phyloP scores from a whole-genome alignment of 2,329 filamentous ascomycete species.

The Neophaeococcomyces mojaviensis region DNA sequence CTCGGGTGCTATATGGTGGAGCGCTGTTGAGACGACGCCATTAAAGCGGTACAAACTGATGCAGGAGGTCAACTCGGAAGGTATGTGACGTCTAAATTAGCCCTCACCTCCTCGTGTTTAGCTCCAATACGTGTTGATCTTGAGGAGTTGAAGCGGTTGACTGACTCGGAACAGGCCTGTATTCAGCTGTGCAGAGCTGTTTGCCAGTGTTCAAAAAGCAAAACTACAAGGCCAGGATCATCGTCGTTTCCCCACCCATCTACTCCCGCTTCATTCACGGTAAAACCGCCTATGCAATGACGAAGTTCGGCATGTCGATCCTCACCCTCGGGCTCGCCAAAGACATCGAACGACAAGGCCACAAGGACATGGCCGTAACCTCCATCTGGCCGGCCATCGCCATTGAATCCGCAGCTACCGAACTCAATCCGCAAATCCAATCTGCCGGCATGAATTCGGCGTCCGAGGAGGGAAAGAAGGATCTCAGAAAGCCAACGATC shows the following conservation, averaged over 20 bases:
- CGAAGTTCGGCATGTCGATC: constrained; percentile 66
- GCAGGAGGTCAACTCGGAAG: constrained; percentile 67
- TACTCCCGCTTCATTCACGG: constrained; percentile 79
- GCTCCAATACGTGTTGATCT: too few relatives aligned
- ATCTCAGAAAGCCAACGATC: constrained; percentile 63
- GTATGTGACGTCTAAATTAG: too few relatives aligned
- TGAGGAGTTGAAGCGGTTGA: too few relatives aligned
- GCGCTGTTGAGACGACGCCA: constrained; percentile 63
- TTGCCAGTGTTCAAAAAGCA: constrained; percentile 48
- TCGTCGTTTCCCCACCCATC: constrained; percentile 77
- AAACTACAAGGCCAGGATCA: constrained; percentile 53
- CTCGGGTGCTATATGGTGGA: constrained; percentile 79
- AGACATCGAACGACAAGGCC: constrained; percentile 64
- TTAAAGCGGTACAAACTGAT: constrained; percentile 70
- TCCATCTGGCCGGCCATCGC: constrained; percentile 75
- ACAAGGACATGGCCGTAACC: constrained; percentile 64
- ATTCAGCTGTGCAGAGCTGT: constrained; percentile 60
- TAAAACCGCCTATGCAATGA: constrained; percentile 75
- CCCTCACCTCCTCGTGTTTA: background rate
- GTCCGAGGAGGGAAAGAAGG: constrained; percentile 36
- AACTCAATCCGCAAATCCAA: constrained; percentile 37
- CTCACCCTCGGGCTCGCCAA: constrained; percentile 74
- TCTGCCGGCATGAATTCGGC: constrained; percentile 22
- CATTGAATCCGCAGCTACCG: constrained; percentile 70
- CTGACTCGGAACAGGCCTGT: too few relatives aligned